Evolutionary conservation across 148 eudicot genomes (phyloP).

Genomic region (Salicornia ramosissima): DNA sequence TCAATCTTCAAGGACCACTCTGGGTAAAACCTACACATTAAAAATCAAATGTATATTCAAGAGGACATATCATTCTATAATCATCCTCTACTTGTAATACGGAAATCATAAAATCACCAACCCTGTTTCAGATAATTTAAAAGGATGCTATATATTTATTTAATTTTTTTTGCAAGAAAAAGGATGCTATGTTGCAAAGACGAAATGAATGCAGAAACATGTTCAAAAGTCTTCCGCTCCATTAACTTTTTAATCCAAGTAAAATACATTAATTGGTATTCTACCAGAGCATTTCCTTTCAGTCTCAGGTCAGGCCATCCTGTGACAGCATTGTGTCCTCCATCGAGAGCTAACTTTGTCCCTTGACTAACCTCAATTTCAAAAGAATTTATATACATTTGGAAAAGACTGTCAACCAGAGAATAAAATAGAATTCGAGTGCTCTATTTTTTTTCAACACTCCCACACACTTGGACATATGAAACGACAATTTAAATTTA

Average conservation of each 20-base stretch:
- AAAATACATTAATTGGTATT: not conserved
- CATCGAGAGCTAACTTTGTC: slow-evolving; percentile 55
- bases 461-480: not conserved
- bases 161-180: too few relatives aligned
- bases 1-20: slow-evolving; percentile 95
- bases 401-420: slow-evolving; percentile 13
- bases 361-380: slow-evolving; percentile 54
- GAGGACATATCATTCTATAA: not conserved
- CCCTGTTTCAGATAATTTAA: not conserved
- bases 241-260: not conserved
- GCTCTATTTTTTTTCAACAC: not conserved
- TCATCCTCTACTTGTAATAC: too few relatives aligned
- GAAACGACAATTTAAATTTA: not conserved
- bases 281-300: slow-evolving; percentile 64
- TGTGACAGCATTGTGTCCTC: slow-evolving; percentile 88
- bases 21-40: slow-evolving; percentile 62
- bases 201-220: not conserved
- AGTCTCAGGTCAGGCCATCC: slow-evolving; percentile 79
- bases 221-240: not conserved
- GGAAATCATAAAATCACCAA: not conserved
- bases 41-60: not conserved
- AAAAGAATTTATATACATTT: too few relatives aligned
- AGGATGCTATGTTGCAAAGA: not conserved
- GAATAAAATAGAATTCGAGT: slow-evolving; percentile 2
- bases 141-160: too few relatives aligned